Base-by-base conservation (phyloP, 441 rosid species). In the Adansonia grandidieri region DNA sequence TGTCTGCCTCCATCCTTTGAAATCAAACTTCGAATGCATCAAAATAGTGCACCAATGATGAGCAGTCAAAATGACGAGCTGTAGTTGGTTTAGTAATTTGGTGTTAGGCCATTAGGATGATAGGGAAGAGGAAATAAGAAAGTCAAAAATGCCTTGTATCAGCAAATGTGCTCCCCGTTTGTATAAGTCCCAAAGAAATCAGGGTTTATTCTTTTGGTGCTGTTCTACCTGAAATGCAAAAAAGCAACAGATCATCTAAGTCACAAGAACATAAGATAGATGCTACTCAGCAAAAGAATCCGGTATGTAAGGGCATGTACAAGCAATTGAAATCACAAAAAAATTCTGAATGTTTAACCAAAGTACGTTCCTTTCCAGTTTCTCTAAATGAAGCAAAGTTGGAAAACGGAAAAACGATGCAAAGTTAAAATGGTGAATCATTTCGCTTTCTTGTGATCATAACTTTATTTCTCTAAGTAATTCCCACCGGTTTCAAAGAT, bases 211-310 rank as follows among this genome's bases (percentile, higher is more conserved):
- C 63, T 40, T n/a, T 65, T 50, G 58, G 32, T 9, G 71, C 66
- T 24, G 19, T 73, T 70, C 76, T 73, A 62, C 79, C 88, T 84
- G 88, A 81, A 86, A 74, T 37, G 6, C 74, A 78, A 60, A 58
- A 17, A 11, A 42, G 9, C 22, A 13, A 42, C 17, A 45, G n/a
- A 73, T 57, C 42, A 6, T 19, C 7, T 57, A 37, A 37, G 42
- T 37, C 42, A 5, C 51, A 28, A 2, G 47, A 74, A 45, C 10
- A 13, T 13, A 42, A 11, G 2, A 53, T 17, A 56, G 19, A 40
- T 42, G 53, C 13, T 61, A 42, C 45, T 56, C 24, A 17, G 50
- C 75, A n/a, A 17, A 51, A 14, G 1, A 10, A 71, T 15, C 63
- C 37, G 48, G 8, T 9, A 71, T 32, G 48, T 4, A 32, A 71